phyloP scores from a whole-genome alignment of 208 protist genomes.

The Jaenimonas drosophilae region DNA sequence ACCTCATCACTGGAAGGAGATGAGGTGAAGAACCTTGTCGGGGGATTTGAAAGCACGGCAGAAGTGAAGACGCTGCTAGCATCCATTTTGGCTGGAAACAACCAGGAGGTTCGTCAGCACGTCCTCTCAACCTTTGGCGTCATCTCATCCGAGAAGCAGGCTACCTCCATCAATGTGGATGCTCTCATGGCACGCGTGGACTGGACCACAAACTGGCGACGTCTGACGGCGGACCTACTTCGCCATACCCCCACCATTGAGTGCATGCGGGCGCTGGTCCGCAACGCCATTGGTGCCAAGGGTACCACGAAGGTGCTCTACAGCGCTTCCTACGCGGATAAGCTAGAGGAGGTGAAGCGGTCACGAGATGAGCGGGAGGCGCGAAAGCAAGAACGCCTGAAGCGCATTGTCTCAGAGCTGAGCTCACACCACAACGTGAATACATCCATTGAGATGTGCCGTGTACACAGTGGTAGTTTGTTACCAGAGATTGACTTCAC shows the following conservation, averaged over 20 bases:
- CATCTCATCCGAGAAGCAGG: not conserved
- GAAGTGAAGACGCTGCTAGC: conserved; percentile 70
- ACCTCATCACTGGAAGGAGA: conserved; percentile 23
- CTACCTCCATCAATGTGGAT: conserved; percentile 34
- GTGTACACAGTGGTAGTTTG: too few relatives aligned
- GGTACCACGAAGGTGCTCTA: conserved; percentile 27
- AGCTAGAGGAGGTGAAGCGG: conserved; percentile 28
- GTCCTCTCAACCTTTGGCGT: conserved; percentile 35
- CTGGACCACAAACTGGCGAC: conserved; percentile 50
- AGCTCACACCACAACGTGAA: conserved; percentile 46
- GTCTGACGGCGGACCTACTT: conserved; percentile 31
- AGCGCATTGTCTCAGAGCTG: conserved; percentile 30
- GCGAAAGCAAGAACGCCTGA: conserved; percentile 8
- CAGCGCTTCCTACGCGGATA: conserved; percentile 26
- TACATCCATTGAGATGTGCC: conserved; percentile 26
- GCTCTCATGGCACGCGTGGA: conserved; percentile 39
- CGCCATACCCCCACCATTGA: conserved; percentile 24
- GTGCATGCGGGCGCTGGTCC: conserved; percentile 29
- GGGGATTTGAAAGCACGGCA: conserved; percentile 40
- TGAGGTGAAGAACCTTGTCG: conserved; percentile 27
- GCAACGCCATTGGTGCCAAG: conserved; percentile 54
- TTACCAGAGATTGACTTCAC: conserved; percentile 25
- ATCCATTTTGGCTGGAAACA: conserved; percentile 31
- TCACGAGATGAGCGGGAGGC: conserved; percentile 21
- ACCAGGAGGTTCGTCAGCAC: conserved; percentile 23